Evolutionary conservation across 805 yeast genomes (phyloP).

Genomic region (Monosporozyma yasuniensis): DNA sequence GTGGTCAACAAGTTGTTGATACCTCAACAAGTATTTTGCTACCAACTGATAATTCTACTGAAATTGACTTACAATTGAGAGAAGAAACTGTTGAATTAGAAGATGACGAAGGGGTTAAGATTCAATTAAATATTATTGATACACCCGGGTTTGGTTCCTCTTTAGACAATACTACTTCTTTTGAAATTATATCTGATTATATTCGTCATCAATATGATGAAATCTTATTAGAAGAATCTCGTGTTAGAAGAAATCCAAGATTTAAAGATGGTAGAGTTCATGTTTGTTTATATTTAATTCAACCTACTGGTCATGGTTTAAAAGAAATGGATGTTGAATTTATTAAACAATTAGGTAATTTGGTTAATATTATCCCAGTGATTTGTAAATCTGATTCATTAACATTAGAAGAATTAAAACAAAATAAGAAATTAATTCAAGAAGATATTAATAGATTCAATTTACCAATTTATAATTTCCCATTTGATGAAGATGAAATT

Average conservation of each 20-base stretch:
- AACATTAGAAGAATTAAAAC: slow-evolving; percentile 64
- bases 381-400: slow-evolving; percentile 81
- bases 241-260: slow-evolving; percentile 77
- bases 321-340: slow-evolving; percentile 69
- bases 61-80: slow-evolving; percentile 52
- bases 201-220: slow-evolving; percentile 78
- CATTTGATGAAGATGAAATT: slow-evolving; percentile 44
- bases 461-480: slow-evolving; percentile 69
- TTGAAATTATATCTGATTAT: slow-evolving; percentile 65
- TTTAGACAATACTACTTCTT: slow-evolving; percentile 57
- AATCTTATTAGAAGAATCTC: slow-evolving; percentile 67
- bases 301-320: slow-evolving; percentile 78
- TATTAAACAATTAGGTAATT: slow-evolving; percentile 67
- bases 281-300: slow-evolving; percentile 64
- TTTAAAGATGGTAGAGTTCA: slow-evolving; percentile 81
- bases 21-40: slow-evolving; percentile 49
- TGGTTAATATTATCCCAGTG: slow-evolving; percentile 79
- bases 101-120: slow-evolving; percentile 79
- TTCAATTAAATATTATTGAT: slow-evolving; percentile 65
- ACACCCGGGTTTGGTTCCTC: slow-evolving; percentile 80
- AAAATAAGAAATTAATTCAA: slow-evolving; percentile 63
- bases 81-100: slow-evolving; percentile 79
- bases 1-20: slow-evolving; percentile 81
- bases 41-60: slow-evolving; percentile 43
- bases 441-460: slow-evolving; percentile 67